These are phyloP conservation scores for Russula earlei DNA, from an alignment of 768 basidiomycete species.

Conservation along the genomic window DNA sequence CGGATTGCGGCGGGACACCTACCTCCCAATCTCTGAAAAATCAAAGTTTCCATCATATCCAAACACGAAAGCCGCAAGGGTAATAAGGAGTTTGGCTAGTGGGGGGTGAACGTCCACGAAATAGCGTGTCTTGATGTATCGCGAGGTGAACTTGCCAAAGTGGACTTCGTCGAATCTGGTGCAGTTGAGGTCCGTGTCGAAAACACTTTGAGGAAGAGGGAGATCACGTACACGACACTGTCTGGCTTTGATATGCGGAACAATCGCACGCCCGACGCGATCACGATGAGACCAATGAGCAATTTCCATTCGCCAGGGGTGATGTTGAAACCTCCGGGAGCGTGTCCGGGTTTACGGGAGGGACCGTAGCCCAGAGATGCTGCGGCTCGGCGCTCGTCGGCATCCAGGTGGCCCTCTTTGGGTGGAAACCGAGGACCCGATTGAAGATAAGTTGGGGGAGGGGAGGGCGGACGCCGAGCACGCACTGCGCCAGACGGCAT, in stretches of 20 bases:
- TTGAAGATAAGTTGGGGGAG: conserved; percentile 16
- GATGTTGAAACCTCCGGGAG: conserved; percentile 55
- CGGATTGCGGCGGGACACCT: conserved; percentile 25
- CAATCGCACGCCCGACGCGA: conserved; percentile 75
- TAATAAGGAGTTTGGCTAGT: conserved; percentile 90
- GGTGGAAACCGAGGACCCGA: conserved; percentile 16
- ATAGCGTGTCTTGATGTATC: conserved; percentile 88
- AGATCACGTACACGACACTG: conserved; percentile 76
- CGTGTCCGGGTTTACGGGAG: conserved; percentile 12
- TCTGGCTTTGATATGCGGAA: conserved; percentile 79
- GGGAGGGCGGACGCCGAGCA: conserved; percentile 18
- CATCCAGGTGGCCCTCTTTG: conserved; percentile 19
- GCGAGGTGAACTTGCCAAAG: conserved; percentile 93
- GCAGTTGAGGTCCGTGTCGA: neutral
- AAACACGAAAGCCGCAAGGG: conserved; percentile 75
- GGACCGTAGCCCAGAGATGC: conserved; percentile 19
- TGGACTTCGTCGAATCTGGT: conserved; percentile 95
- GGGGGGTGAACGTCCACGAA: conserved; percentile 97
- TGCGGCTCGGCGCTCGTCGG: conserved; percentile 20
- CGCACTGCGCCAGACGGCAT: conserved; percentile 24
- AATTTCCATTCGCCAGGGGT: conserved; percentile 71
- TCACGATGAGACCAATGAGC: conserved; percentile 49
- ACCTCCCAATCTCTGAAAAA: conserved; percentile 98
- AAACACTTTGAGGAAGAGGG: neutral
- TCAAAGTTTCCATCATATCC: conserved; percentile 93